Base-by-base conservation (phyloP, 1,139 yeast species). In the Candida sp. region DNA sequence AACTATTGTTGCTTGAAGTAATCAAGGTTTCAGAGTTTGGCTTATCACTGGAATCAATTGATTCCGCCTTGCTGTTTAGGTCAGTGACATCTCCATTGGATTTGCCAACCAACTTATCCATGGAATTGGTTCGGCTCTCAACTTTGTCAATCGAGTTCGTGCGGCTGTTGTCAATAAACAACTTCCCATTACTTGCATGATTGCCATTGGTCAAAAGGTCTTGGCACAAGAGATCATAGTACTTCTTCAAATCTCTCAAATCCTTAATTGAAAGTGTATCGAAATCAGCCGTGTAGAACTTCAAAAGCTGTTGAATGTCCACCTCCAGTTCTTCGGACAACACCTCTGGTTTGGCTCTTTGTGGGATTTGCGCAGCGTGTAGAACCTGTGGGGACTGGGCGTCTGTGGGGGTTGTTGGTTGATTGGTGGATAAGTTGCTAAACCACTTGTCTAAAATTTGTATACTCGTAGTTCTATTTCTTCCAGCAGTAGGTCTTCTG, bases 361-460 rank as follows among this genome's bases (percentile, higher is more conserved):
- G 41, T 25, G 46, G 46, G 7, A 33, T 8, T 35, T 38, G 42
- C 7, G 41, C 6, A 47, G 47, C 11, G 6, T 42, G 27, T n/a
- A 47, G 30, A 11, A 37, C 33, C 27, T 26, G 33, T 35, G 31
- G 30, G 3, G 45, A n/a, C 2, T 33, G 41, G 9, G 38, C 23
- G 4, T 40, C 43, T 31, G 33, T 50, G 11, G 38, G 47, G 6
- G 17, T 41, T 9, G 27, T 37, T 44, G 35, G 45, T 42, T 49
- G 52, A 32, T 46, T 48, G 11, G 53, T 42, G 7, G 44, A 58
- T 7, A 75, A 58, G 53, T 73, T 75, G 52, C 66, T 71, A 54
- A 77, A 72, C 80, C 80, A 77, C 54, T 70, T 73, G 53, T 77
- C 81, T 77, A 77, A 73, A 32, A 75, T 66, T 56, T 76, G 81